phyloP scores from a whole-genome alignment of 2,329 filamentous ascomycete species.

The Alternaria dauci region DNA sequence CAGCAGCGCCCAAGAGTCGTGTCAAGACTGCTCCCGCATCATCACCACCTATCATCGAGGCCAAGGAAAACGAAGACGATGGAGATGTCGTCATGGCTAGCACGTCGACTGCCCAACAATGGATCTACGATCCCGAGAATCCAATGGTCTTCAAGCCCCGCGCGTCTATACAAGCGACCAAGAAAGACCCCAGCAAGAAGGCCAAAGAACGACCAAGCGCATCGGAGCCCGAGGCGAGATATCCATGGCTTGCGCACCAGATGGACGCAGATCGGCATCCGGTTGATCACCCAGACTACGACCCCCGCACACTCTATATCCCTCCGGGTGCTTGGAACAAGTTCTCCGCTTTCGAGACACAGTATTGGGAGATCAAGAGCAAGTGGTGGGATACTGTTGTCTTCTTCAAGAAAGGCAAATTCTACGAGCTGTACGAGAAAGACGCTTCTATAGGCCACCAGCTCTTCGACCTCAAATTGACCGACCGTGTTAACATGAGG shows the following conservation, averaged over 20 bases:
- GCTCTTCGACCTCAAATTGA: constrained; percentile 96
- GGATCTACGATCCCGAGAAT: constrained; percentile 75
- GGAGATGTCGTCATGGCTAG: constrained; percentile 64
- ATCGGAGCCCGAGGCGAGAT: constrained; percentile 83
- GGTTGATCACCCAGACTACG: constrained; percentile 83
- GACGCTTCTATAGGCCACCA: constrained; percentile 97
- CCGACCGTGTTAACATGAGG: constrained; percentile 97
- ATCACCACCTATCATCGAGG: constrained; percentile 47
- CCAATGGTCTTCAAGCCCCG: constrained; percentile 61
- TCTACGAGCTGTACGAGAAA: constrained; percentile 98
- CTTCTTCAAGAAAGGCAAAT: constrained; percentile 99
- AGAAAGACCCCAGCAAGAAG: constrained; percentile 42
- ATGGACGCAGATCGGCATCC: constrained; percentile 84
- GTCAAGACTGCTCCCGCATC: constrained; percentile 60
- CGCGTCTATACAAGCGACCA: constrained; percentile 41
- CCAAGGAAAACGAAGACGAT: constrained; percentile 60
- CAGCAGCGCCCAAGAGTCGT: constrained; percentile 68
- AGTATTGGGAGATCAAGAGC: constrained; percentile 99
- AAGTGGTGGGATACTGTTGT: constrained; percentile 98
- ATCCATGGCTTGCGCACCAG: constrained; percentile 88
- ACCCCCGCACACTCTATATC: constrained; percentile 89
- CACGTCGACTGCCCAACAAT: constrained; percentile 80
- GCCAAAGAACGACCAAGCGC: constrained; percentile 74
- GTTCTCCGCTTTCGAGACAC: constrained; percentile 95
- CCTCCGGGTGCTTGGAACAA: constrained; percentile 80